Base-by-base conservation (phyloP, 192 early-diverging fungal species). In the Coemansia reversa region DNA sequence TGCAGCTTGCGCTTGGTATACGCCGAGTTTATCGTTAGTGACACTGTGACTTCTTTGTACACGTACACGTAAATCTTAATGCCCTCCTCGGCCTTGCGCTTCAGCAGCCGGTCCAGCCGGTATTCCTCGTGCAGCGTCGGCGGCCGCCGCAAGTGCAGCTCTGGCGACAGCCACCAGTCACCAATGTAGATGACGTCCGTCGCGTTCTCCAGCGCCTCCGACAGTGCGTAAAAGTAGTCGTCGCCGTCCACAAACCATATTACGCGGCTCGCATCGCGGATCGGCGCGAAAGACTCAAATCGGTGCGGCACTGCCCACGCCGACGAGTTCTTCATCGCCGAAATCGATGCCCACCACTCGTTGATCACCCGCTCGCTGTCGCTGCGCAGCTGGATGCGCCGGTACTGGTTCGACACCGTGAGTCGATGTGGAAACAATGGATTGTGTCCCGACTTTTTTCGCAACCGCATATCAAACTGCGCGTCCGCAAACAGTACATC, bases 81-180 rank as follows among this genome's bases (percentile, higher is more conserved):
- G 7, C 93, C 93, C 74, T 93, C 86, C 54, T 85, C 83, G 39
- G 93, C 93, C 69, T 93, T 93, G 63, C 84, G 79, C 70, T 92
- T 76, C 8, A 96, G 81, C 39, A 94, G 65, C 16, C 87, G 79
- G 68, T 96, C 94, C 8, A 96, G 61, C 16, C 94, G 84, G 64
- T 85, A 93, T 51, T 92, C 84, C 51, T 91, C 83, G 56, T 93
- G 89, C 47, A 89, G 83, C 48, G 79, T 78, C 20, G 88, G 85
- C 29, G 92, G 91, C 27, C 92, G 84, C 3, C 88, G 86, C 48
- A 95, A 72, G 63, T 91, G 93, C 85, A 95, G 62, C 66, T 95
- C 94, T 16, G 94, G 94, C 39, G 89, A 89, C 60, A 94, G 78
- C 89, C 92, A 94, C 93, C 93, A 93, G 79, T 93, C 92, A 27